Percentiles rank a stretch among this genome's conserved stretches.
Evolutionary conservation across 1,139 yeast genomes (phyloP).

Genomic region (Kurtzmaniella natalensis): DNA sequence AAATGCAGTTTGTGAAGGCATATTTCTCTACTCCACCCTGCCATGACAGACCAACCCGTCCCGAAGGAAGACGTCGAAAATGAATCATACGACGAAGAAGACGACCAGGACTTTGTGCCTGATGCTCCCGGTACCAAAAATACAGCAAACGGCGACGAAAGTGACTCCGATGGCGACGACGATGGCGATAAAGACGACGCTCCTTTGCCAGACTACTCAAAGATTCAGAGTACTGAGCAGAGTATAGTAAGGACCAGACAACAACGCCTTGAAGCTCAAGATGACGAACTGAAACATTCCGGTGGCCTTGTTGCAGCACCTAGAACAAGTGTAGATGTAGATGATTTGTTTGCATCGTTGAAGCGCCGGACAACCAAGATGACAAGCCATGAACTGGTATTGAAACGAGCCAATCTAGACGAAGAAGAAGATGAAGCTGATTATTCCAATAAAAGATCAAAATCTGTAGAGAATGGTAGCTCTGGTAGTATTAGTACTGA

Average conservation of each 20-base stretch:
- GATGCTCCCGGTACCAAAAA: conserved; percentile 21
- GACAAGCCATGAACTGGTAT: conserved; percentile 17
- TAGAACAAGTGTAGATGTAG: conserved; percentile 28
- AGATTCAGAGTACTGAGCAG: conserved; percentile 24
- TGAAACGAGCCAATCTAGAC: conserved; percentile 31
- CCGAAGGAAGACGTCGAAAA: conserved; percentile 13
- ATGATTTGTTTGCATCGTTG: conserved; percentile 30
- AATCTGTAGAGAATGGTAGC: conserved; percentile 53
- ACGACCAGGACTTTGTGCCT: conserved; percentile 64
- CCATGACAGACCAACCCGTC: too few relatives aligned
- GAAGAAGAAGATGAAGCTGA: conserved; percentile 43
- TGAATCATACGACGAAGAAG: conserved; percentile 50
- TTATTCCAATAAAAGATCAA: conserved; percentile 47
- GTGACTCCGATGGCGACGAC: conserved; percentile 19
- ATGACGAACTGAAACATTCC: neutral
- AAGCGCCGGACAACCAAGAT: conserved; percentile 11
- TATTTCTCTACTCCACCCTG: too few relatives aligned
- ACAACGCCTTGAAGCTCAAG: conserved; percentile 21
- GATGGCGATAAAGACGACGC: conserved; percentile 19
- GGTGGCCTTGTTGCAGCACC: conserved; percentile 23
- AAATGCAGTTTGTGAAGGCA: too few relatives aligned
- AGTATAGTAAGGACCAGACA: conserved; percentile 38
- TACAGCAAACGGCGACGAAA: conserved; percentile 19
- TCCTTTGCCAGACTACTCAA: conserved; percentile 28
- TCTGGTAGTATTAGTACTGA: conserved; percentile 40